phyloP scores from a whole-genome alignment of 2,329 filamentous ascomycete genomes.

The Xylariales sp. region DNA sequence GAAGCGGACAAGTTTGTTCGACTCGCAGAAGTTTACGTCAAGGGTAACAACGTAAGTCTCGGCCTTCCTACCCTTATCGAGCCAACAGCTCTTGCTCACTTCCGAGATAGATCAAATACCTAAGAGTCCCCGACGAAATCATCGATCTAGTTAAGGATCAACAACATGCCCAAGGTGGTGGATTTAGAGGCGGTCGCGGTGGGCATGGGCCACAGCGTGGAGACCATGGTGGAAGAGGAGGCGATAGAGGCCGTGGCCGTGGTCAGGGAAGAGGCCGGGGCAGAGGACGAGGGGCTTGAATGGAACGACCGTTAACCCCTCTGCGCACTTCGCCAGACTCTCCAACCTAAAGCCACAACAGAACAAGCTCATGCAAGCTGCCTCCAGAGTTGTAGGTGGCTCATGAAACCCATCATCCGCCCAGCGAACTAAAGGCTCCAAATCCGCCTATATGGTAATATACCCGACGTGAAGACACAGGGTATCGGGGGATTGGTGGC shows the following conservation, averaged over 20 bases:
- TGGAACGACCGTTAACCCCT: neutral
- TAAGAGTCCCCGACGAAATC: conserved; percentile 95
- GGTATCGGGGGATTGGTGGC: conserved; percentile 7
- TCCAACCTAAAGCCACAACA: conserved; percentile 4
- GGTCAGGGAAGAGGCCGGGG: conserved; percentile 61
- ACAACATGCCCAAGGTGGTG: conserved; percentile 74
- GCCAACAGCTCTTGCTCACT: conserved; percentile 38
- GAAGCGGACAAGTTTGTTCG: conserved; percentile 95
- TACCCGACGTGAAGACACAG: conserved; percentile 18
- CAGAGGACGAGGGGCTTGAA: conserved; percentile 53
- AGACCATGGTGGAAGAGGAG: conserved; percentile 67
- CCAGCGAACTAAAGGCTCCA: neutral
- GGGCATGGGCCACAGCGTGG: conserved; percentile 61
- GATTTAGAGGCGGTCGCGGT: conserved; percentile 74
- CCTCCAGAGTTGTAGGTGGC: neutral
- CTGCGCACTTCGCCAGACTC: conserved; percentile 18
- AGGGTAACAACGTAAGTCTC: conserved; percentile 89
- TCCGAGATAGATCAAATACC: conserved; percentile 89
- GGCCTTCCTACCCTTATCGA: conserved; percentile 23
- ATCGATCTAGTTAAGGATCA: conserved; percentile 94
- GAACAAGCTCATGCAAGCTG: conserved; percentile 6
- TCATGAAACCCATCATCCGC: neutral
- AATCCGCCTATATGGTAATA: conserved; percentile 10
- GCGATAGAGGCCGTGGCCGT: conserved; percentile 67
- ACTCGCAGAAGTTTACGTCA: conserved; percentile 93